Conservation (phyloP, 208 protist genomes). For the Trypanosoma rangeli region DNA sequence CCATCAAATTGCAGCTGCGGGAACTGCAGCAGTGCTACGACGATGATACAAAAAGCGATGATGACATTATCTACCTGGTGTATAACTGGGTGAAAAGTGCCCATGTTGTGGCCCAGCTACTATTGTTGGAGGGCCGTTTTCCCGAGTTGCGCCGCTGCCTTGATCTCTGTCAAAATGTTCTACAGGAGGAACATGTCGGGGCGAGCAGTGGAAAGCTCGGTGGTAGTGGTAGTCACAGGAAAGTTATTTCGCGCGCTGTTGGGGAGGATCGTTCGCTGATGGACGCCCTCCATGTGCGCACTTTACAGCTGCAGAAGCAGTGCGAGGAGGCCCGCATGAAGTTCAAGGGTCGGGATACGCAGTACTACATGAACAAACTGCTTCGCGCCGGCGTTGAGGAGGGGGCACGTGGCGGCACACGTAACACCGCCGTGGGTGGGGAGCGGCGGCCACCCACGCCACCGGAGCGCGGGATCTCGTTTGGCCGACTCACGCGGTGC, state of each 20-base stretch:
- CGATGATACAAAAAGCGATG: conserved; percentile 62
- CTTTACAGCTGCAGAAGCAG: conserved; percentile 49
- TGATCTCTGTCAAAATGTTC: conserved; percentile 46
- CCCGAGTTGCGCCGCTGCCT: conserved; percentile 73
- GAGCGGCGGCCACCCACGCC: conserved; percentile 20
- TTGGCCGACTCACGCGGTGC: conserved; percentile 41
- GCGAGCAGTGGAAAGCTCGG: neutral
- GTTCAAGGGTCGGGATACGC: conserved; percentile 39
- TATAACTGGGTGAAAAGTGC: conserved; percentile 57
- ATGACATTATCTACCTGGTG: conserved; percentile 70
- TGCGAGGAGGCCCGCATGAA: conserved; percentile 35
- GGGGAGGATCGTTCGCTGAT: conserved; percentile 53
- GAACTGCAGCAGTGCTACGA: conserved; percentile 46
- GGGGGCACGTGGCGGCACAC: neutral
- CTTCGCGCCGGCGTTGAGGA: neutral
- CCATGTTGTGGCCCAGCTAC: conserved; percentile 49
- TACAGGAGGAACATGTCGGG: conserved; percentile 21
- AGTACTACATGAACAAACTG: conserved; percentile 57
- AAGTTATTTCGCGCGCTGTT: conserved; percentile 4
- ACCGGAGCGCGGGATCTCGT: conserved; percentile 51
- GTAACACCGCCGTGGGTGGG: neutral
- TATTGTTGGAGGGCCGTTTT: conserved; percentile 70
- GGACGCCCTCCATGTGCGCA: conserved; percentile 52
- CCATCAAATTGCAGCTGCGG: conserved; percentile 40
- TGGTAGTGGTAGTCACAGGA: neutral